Conservation (phyloP, 768 basidiomycete genomes). For the Lentinula guzmanii region DNA sequence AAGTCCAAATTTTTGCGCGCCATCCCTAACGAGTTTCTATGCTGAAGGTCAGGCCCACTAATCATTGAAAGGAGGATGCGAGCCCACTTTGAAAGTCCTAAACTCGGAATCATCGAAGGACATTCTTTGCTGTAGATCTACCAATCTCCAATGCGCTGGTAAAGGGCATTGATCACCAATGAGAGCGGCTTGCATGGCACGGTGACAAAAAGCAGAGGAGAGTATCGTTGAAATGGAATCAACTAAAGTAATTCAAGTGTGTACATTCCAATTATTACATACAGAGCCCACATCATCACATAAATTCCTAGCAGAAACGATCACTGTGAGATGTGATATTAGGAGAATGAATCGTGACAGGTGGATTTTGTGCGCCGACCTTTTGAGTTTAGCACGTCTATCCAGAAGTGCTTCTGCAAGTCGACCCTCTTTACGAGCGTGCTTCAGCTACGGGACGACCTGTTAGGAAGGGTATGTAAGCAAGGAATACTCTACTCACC, state of each 20-base stretch:
- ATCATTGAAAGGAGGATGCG: no score
- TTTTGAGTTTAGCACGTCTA: conserved; percentile 78
- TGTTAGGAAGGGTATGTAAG: conserved; percentile 6
- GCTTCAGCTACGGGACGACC: conserved; percentile 53
- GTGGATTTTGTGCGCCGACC: conserved; percentile 31
- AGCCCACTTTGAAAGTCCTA: background rate
- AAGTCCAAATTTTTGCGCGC: background rate
- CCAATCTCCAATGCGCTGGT: background rate
- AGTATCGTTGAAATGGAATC: background rate
- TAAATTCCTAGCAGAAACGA: conserved; percentile 36
- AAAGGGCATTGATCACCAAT: background rate
- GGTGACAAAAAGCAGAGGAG: background rate
- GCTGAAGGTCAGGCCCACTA: no score
- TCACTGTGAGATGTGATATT: conserved; percentile 25
- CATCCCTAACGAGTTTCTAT: background rate
- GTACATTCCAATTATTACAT: background rate
- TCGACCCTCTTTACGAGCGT: conserved; percentile 74
- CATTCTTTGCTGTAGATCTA: background rate
- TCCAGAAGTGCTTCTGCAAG: conserved; percentile 76
- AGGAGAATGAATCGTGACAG: background rate
- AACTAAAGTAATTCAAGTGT: background rate
- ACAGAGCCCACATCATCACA: background rate
- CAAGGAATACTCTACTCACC: conserved; percentile 30
- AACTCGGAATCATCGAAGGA: background rate
- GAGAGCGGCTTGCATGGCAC: background rate